phyloP scores from a whole-genome alignment of 164 flowering plant genomes.

The Amborella trichopoda region DNA sequence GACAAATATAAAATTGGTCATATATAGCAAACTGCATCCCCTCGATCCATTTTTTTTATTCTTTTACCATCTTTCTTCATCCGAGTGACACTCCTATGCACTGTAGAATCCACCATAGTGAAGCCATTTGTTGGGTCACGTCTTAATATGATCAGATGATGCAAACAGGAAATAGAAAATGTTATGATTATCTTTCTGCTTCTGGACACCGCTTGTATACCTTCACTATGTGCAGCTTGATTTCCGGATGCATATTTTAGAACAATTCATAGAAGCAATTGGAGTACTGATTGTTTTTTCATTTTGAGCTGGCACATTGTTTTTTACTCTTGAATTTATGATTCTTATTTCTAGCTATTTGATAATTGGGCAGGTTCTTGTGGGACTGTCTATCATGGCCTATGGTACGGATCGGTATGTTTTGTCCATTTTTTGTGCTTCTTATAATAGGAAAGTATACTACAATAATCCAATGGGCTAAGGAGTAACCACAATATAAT shows the following conservation, averaged over 20 bases:
- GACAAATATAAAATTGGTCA: too few relatives aligned
- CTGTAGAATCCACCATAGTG: too few relatives aligned
- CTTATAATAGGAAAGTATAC: too few relatives aligned
- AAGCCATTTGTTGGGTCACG: too few relatives aligned
- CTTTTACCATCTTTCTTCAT: too few relatives aligned
- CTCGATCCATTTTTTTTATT: too few relatives aligned
- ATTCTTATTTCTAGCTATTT: neutral
- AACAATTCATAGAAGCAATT: neutral
- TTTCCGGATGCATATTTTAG: neutral
- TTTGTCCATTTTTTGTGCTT: constrained; percentile 21
- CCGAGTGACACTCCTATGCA: too few relatives aligned
- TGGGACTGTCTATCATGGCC: constrained; percentile 95
- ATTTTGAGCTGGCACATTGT: neutral
- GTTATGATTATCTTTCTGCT: neutral
- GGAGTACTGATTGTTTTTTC: neutral
- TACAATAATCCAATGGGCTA: too few relatives aligned
- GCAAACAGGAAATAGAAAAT: neutral
- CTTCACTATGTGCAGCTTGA: neutral
- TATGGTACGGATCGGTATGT: constrained; percentile 99
- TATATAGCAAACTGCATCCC: too few relatives aligned
- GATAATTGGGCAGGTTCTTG: constrained; percentile 68
- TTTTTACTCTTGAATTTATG: neutral
- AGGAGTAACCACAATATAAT: too few relatives aligned
- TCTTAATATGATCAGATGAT: too few relatives aligned
- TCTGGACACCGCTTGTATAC: neutral